These are phyloP conservation scores for Wickerhamomyces sp. DNA, from an alignment of 1,139 yeast genomes.

Conservation along the genomic window DNA sequence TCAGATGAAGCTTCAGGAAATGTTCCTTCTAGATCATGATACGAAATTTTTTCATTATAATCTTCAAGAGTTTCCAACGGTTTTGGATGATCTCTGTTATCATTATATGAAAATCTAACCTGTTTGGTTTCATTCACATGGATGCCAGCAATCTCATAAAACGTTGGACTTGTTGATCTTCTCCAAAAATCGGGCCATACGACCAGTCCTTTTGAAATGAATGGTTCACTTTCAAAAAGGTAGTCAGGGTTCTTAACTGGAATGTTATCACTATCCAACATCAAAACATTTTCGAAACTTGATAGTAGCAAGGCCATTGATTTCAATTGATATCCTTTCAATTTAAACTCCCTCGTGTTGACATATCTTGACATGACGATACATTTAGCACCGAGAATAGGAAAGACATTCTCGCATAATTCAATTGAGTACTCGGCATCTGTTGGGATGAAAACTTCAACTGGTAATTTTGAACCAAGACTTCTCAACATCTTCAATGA, in stretches of 20 bases:
- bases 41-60: conserved; percentile 37
- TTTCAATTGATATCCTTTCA: conserved; percentile 75
- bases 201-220: conserved; percentile 29
- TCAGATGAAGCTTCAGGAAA: conserved; percentile 80
- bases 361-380: conserved; percentile 50
- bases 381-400: conserved; percentile 66
- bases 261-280: conserved; percentile 72
- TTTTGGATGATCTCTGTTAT: conserved; percentile 25
- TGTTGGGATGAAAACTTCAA: conserved; percentile 73
- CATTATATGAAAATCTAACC: conserved; percentile 37
- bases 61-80: conserved; percentile 18
- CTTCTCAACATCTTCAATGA: conserved; percentile 62
- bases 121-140: conserved; percentile 35
- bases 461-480: conserved; percentile 62
- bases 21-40: conserved; percentile 64
- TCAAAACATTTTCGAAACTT: conserved; percentile 65
- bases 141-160: conserved; percentile 51
- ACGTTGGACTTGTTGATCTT: conserved; percentile 54
- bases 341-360: conserved; percentile 37
- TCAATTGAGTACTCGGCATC: conserved; percentile 61
- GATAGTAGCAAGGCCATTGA: conserved; percentile 69
- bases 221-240: conserved; percentile 38
- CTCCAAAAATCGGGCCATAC: conserved; percentile 75
- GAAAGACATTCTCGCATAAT: conserved; percentile 60
- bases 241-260: conserved; percentile 56